Evolutionary conservation across 371 early-diverging fungal species (phyloP).

Genomic region (Mortierella sp.): DNA sequence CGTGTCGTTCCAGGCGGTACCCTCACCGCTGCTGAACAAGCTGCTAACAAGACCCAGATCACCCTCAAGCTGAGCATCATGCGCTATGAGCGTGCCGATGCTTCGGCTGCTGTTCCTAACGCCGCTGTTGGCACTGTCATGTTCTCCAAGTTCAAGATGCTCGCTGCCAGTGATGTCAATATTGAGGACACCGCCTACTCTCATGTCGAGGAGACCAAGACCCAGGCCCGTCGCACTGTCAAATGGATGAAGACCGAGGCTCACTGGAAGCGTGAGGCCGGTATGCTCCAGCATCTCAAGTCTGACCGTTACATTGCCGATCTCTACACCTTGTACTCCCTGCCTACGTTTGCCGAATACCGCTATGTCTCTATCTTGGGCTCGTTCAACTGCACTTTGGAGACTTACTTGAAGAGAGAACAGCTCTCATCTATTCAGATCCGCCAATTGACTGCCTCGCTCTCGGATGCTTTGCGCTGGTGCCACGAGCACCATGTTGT

Average conservation of each 20-base stretch:
- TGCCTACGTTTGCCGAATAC: slow-evolving; percentile 43
- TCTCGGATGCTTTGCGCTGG: slow-evolving; percentile 51
- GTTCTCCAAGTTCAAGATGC: slow-evolving; percentile 50
- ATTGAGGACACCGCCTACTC: slow-evolving; percentile 35
- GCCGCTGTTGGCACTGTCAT: slow-evolving; percentile 36
- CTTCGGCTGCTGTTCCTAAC: slow-evolving; percentile 23
- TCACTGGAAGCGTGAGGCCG: slow-evolving; percentile 56
- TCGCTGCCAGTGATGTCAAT: slow-evolving; percentile 29
- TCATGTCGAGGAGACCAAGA: slow-evolving; percentile 47
- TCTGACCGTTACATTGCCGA: slow-evolving; percentile 41
- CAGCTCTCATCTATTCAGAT: slow-evolving; percentile 7
- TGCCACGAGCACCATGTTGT: slow-evolving; percentile 54
- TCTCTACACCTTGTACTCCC: slow-evolving; percentile 38
- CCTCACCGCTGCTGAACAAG: slow-evolving; percentile 44
- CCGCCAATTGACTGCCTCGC: slow-evolving; percentile 34
- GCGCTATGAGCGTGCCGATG: slow-evolving; percentile 53
- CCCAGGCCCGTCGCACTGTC: slow-evolving; percentile 35
- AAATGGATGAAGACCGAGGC: slow-evolving; percentile 52
- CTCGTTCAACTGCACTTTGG: slow-evolving; percentile 37
- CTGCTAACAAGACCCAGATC: slow-evolving; percentile 50
- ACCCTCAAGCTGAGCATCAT: slow-evolving; percentile 52
- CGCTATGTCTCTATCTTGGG: slow-evolving; percentile 49
- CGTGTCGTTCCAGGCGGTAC: slow-evolving; percentile 41
- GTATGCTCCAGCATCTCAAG: slow-evolving; percentile 47
- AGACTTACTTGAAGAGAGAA: slow-evolving; percentile 30